A percentile compares a stretch with the other conserved stretches of the same genome.
Conservation (phyloP, 176 grass and related monocot genomes). For the Phoenix roebelenii region DNA sequence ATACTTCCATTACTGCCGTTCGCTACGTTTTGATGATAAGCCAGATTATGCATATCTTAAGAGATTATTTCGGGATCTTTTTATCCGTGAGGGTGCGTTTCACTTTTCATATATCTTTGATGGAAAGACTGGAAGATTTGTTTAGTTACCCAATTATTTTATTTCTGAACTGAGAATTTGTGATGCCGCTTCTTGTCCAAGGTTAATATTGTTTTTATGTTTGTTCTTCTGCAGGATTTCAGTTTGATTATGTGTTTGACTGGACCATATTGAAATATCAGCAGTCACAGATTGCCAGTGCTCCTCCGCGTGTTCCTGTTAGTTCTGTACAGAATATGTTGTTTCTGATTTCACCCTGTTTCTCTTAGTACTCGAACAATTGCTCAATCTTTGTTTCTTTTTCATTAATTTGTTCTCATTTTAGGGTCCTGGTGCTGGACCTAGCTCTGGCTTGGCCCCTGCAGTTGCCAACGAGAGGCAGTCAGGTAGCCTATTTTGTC, state of each 20-base stretch:
- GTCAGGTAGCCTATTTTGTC: constrained; percentile 35
- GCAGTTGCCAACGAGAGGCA: constrained; percentile 60
- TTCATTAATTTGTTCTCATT: not conserved
- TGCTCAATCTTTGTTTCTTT: constrained; percentile 1
- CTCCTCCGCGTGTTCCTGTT: constrained; percentile 55
- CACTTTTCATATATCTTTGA: not conserved
- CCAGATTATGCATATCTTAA: constrained; percentile 98
- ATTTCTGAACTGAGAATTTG: too few relatives aligned
- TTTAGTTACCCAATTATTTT: too few relatives aligned
- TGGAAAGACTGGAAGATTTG: too few relatives aligned
- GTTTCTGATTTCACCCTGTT: not conserved
- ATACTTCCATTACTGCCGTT: constrained; percentile 97
- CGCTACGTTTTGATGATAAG: constrained; percentile 81
- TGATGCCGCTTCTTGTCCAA: not conserved
- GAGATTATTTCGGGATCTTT: constrained; percentile 88
- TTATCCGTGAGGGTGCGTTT: constrained; percentile 83
- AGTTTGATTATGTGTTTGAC: constrained; percentile 98
- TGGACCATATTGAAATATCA: constrained; percentile 98
- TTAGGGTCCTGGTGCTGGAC: constrained; percentile 65
- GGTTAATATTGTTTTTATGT: constrained; percentile 15
- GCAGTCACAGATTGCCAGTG: constrained; percentile 85
- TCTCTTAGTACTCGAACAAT: not conserved
- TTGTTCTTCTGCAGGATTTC: constrained; percentile 59
- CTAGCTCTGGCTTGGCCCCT: constrained; percentile 61
- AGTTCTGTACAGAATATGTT: constrained; percentile 3